These are phyloP conservation scores for Sambucus nigra DNA, from an alignment of 129 eudicot genomes.

Conservation along the genomic window DNA sequence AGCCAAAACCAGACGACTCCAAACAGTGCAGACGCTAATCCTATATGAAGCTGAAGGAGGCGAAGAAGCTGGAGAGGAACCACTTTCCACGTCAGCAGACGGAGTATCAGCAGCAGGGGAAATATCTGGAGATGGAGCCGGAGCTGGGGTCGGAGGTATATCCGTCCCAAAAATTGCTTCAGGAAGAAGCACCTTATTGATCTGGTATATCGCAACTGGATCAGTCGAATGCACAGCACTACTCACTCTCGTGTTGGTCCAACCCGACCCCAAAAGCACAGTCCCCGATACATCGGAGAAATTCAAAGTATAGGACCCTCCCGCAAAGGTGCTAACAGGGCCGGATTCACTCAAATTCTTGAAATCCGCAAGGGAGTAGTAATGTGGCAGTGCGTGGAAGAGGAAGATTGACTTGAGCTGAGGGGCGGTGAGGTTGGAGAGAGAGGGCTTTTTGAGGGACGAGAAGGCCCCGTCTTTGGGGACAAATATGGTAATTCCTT, in stretches of 20 bases:
- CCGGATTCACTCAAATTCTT: conserved; percentile 49
- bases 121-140: conserved; percentile 62
- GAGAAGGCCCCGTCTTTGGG: conserved; percentile 70
- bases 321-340: conserved; percentile 63
- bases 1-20: conserved; percentile 29
- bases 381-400: conserved; percentile 80
- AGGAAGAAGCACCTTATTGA: conserved; percentile 65
- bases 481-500: conserved; percentile 72
- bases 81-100: conserved; percentile 17
- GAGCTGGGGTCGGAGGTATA: conserved; percentile 75
- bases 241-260: conserved; percentile 70
- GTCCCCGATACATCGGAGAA: conserved; percentile 59
- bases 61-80: conserved; percentile 18
- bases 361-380: conserved; percentile 72
- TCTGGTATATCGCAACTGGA: conserved; percentile 81
- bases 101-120: conserved; percentile 71
- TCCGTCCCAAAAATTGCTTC: conserved; percentile 91
- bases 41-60: conserved; percentile 21
- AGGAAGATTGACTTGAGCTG: conserved; percentile 67
- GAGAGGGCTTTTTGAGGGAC: conserved; percentile 41
- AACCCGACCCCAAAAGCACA: conserved; percentile 54
- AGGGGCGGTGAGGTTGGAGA: conserved; percentile 66
- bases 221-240: conserved; percentile 68
- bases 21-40: conserved; percentile 22
- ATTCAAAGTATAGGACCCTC: conserved; percentile 50